Conservation (phyloP, 2,329 filamentous ascomycete genomes). For the Cadophora gregata region DNA sequence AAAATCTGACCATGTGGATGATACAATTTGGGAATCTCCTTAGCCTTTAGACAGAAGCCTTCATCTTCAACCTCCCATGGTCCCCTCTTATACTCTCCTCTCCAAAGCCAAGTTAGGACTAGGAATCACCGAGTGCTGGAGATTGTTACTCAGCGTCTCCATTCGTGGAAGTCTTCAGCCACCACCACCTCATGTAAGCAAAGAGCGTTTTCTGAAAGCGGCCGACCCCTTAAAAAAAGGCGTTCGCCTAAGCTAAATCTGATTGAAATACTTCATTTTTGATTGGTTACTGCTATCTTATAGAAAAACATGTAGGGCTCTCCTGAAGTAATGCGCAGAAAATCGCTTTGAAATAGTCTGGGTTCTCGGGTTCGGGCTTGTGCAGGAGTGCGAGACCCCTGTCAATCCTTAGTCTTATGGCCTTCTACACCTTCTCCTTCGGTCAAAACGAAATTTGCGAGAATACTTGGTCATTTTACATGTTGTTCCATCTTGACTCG, state of each 20-base stretch:
- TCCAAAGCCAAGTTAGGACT: too few relatives aligned
- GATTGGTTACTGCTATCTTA: not conserved
- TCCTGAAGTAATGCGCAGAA: not conserved
- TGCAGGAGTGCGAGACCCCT: not conserved
- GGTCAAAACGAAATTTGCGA: too few relatives aligned
- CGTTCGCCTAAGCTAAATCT: not conserved
- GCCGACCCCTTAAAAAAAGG: not conserved
- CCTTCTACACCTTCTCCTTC: too few relatives aligned
- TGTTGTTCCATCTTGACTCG: too few relatives aligned
- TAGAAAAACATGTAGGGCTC: too few relatives aligned
- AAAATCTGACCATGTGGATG: not conserved
- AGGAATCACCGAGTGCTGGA: too few relatives aligned
- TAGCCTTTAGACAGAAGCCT: not conserved
- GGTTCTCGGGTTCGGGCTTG: constrained; percentile 1
- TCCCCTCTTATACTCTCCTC: not conserved
- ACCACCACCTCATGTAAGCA: not conserved
- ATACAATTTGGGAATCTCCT: not conserved
- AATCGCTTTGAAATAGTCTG: not conserved
- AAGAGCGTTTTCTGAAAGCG: constrained; percentile 8
- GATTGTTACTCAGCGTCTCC: not conserved
- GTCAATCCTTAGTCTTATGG: not conserved
- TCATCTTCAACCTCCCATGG: not conserved
- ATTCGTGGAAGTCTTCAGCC: constrained; percentile 1
- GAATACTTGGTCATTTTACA: too few relatives aligned
- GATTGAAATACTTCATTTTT: not conserved